Evolutionary conservation across 2,329 filamentous ascomycete species (phyloP), one percentile per base, ranked within the genome.

Genomic region (Clonostachys rosea): DNA sequence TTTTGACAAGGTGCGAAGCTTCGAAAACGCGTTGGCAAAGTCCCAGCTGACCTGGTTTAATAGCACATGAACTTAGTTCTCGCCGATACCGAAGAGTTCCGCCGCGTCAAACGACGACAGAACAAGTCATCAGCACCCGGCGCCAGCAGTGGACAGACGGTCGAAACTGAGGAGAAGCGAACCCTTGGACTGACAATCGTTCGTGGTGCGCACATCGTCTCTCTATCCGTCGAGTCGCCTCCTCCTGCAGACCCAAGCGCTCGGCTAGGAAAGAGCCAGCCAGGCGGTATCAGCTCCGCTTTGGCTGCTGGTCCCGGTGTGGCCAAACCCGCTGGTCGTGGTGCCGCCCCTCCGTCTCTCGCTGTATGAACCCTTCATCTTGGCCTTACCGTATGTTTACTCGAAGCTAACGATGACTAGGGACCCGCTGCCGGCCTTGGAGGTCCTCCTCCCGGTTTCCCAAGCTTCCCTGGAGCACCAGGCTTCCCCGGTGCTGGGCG

Each of bases 61-160:
- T 55, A 95, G 91, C 94, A 99, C 71, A 99, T 99, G 94, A 99
- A 99, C 69, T 83, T 99, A 55, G 94, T 99, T 52, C 87, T 99
- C 53, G 94, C 92, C 70, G 94, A 99, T 64, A 97, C 94, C 57
- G 94, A 99, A 80, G 92, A 97, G 69, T 96, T 96, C 70, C 88
- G 91, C 66, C 87, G 87, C 64, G 86, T 92, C 52, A 95, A 94
- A 76, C 83, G 88, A 69, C 92, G 87, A 75, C 82, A 86, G 59
- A 78, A 82, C 58, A 95, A 94, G 74, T 73, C 80, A 46, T 69
- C 79, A 44, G 83, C 86, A 40, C 81, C 84, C 18, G 79, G 78
- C 51, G 76, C 83, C 54, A 73, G 80, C 45, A 67, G 79, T 44
- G 74, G 78, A 53, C 80, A 87, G 62, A 81, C 87, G 43, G 79